Conservation (phyloP, 2,329 filamentous ascomycete genomes). For the Periconia sp. region DNA sequence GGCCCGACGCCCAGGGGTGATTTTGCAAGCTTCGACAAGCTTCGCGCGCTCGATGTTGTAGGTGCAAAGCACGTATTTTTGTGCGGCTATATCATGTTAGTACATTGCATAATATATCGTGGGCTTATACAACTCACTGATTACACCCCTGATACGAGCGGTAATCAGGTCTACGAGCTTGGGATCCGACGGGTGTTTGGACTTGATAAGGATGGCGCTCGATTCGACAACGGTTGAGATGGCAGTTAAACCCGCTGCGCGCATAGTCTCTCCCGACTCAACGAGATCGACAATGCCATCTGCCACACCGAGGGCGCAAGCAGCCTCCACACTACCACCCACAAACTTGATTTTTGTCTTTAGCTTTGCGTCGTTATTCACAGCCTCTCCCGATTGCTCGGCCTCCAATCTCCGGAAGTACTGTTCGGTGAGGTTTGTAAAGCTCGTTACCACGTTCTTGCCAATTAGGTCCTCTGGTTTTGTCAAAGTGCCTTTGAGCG, state of each 20-base stretch:
- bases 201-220: constrained; percentile 89
- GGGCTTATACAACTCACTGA: constrained; percentile 57
- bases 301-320: constrained; percentile 91
- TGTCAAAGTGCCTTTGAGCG: constrained; percentile 74
- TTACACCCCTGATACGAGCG: constrained; percentile 86
- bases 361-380: constrained; percentile 57
- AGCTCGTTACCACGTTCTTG: constrained; percentile 93
- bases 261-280: constrained; percentile 98
- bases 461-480: constrained; percentile 79
- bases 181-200: constrained; percentile 76
- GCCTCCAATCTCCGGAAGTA: constrained; percentile 82
- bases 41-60: constrained; percentile 83
- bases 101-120: background rate
- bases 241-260: constrained; percentile 86
- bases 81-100: constrained; percentile 61
- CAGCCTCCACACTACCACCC: constrained; percentile 94
- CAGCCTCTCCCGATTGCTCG: constrained; percentile 32
- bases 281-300: constrained; percentile 98
- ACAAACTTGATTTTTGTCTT: constrained; percentile 90
- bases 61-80: constrained; percentile 91
- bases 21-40: constrained; percentile 67
- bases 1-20: constrained; percentile 92
- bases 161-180: constrained; percentile 82
- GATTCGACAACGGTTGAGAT: constrained; percentile 92
- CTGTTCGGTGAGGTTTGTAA: constrained; percentile 77